Evolutionary conservation across 2,329 filamentous ascomycete species (phyloP).

Genomic region (Colletotrichum abscissum): DNA sequence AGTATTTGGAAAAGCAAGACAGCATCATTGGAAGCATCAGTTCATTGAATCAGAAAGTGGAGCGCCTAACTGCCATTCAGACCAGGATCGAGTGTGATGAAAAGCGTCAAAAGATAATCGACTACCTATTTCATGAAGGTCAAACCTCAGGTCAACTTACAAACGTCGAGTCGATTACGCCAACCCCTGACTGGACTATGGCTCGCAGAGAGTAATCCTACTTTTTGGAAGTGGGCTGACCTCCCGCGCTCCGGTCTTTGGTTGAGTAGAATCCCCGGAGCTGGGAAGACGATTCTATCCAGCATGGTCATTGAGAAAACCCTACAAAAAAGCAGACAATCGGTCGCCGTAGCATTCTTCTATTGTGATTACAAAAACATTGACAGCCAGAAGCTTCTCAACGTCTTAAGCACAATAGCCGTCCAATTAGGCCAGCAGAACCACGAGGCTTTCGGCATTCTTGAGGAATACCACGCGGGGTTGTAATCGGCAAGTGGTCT

Average conservation of each 20-base stretch:
- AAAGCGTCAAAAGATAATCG: neutral
- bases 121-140: neutral
- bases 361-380: conserved; percentile 10
- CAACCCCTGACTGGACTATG: conserved; percentile 4
- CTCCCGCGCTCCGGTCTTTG: neutral
- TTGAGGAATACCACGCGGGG: neutral
- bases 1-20: neutral
- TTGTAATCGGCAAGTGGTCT: neutral
- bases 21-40: neutral
- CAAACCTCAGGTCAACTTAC: neutral
- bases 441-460: neutral
- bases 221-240: neutral
- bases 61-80: neutral
- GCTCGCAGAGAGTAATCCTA: neutral
- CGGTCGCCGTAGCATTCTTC: neutral
- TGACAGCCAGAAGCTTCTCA: neutral
- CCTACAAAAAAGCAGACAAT: neutral
- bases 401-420: neutral
- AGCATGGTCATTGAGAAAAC: neutral
- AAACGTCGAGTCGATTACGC: neutral
- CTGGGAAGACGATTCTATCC: neutral
- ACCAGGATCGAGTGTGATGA: neutral
- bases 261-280: neutral
- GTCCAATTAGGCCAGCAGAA: neutral
- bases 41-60: neutral